Conservation (phyloP, 805 yeast species). For the Wickerhamiella bombiphila region DNA sequence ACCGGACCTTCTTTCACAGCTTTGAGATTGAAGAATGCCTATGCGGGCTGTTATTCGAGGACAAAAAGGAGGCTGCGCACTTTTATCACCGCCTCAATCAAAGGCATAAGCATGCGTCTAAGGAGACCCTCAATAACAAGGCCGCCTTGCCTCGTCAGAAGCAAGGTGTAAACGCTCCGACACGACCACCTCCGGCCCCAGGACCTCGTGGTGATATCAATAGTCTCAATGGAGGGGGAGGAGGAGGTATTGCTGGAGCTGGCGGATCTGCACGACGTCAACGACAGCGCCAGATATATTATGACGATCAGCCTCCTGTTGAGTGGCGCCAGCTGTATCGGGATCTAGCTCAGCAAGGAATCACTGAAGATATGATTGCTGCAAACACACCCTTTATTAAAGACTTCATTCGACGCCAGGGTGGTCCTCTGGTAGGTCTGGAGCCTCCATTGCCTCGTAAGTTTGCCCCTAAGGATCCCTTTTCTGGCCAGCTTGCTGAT, state of each 20-base stretch:
- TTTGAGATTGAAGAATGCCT: slow-evolving; percentile 86
- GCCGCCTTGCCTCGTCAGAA: slow-evolving; percentile 73
- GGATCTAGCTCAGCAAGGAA: slow-evolving; percentile 64
- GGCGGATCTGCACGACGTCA: slow-evolving; percentile 35
- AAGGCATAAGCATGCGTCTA: slow-evolving; percentile 72
- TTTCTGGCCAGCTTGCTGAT: slow-evolving; percentile 1
- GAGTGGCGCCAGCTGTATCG: slow-evolving; percentile 69
- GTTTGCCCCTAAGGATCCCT: slow-evolving; percentile 18
- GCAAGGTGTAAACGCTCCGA: slow-evolving; percentile 14
- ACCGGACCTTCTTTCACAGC: slow-evolving; percentile 84
- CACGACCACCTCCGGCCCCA: slow-evolving; percentile 20
- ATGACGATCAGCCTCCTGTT: slow-evolving; percentile 67
- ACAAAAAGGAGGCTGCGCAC: slow-evolving; percentile 72
- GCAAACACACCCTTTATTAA: slow-evolving; percentile 73
- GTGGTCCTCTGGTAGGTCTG: slow-evolving; percentile 66
- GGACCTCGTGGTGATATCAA: slow-evolving; percentile 66
- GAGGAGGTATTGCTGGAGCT: slow-evolving; percentile 14
- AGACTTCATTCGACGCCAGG: slow-evolving; percentile 56
- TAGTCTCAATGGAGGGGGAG: slow-evolving; percentile 19
- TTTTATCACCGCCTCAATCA: slow-evolving; percentile 63
- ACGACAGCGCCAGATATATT: slow-evolving; percentile 33
- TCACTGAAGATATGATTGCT: slow-evolving; percentile 77
- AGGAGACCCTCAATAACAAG: slow-evolving; percentile 70
- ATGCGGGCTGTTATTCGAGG: slow-evolving; percentile 80
- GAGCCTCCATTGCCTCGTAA: slow-evolving; percentile 75